Evolutionary conservation across 73 alveolate genomes (phyloP), one percentile per base, ranked within the genome.

Genomic region (Paraurostyla sp.): DNA sequence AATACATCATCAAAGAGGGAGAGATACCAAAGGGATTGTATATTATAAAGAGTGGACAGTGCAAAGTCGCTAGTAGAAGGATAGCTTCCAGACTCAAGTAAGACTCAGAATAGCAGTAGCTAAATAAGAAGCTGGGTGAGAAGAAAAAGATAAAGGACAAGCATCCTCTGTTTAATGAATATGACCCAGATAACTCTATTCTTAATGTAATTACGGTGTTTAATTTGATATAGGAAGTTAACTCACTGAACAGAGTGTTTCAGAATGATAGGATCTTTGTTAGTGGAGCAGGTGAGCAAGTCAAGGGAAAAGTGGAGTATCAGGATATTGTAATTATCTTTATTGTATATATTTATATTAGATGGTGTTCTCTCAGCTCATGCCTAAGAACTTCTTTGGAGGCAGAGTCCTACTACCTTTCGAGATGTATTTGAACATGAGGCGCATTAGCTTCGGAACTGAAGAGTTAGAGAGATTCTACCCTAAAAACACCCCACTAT

Each of bases 11-110:
- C 16, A 85, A 51, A 43, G 87, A 85, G 41, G 87, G 87, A 0
- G 87, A 85, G 16, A 45, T 68, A 22, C 92, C 92, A 7, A 85
- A 85, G 42, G 92, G 92, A 56, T 36, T 85, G 36, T 85, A 85
- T 51, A 68, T 85, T 1, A 54, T 85, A 23, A 65, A 48, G 46
- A 16, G 58, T 25, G 92, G 92, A 11, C 23, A 69, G 48, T 85
- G 92, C 87, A 85, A 71, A 33, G 92, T 85, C 20, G 91, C 82
- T 0, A 4, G 75, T 50, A 36, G 54, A 11, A 56, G 91, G 43
- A 81, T 81, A 40, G 82, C 83, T 7, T 45, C 27, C 51, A 56
- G 91, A 36, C 18, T 51, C 22, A 18, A 16, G 35, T 9, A 23
- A 18, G 89, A 49, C 20, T n/a, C 36, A 6, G 78, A 35, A 20